Conservation (phyloP, 2,329 filamentous ascomycete genomes). For the Cyanodermella asteris region DNA sequence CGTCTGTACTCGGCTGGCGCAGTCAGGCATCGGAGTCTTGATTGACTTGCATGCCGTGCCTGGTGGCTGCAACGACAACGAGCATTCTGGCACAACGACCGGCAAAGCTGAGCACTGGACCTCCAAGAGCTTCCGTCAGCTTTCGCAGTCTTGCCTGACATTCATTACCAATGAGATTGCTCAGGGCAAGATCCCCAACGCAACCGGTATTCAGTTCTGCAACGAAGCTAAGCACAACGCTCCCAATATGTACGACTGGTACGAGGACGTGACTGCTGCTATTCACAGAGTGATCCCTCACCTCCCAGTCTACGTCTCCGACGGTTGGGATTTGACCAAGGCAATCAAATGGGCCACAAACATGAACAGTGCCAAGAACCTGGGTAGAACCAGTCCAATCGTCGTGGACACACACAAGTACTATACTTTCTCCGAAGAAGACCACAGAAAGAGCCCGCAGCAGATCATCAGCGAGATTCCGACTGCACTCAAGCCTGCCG, state of each 20-base stretch:
- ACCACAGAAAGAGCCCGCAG: constrained; percentile 28
- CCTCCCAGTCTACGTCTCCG: constrained; percentile 35
- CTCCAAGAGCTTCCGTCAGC: too few relatives aligned
- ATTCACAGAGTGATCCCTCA: constrained; percentile 25
- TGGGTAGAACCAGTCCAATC: constrained; percentile 19
- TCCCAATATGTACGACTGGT: constrained; percentile 33
- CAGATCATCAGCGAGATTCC: constrained; percentile 27
- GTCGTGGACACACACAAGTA: constrained; percentile 38
- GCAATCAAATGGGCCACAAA: constrained; percentile 23
- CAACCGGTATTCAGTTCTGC: constrained; percentile 34
- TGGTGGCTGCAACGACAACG: constrained; percentile 33
- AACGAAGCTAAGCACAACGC: constrained; percentile 33
- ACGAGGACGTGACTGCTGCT: constrained; percentile 26
- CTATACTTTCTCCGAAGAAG: constrained; percentile 32
- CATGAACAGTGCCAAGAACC: constrained; percentile 19
- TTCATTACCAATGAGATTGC: constrained; percentile 28
- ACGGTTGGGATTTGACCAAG: constrained; percentile 31
- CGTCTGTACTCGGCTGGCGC: constrained; percentile 23
- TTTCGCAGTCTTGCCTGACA: constrained; percentile 23
- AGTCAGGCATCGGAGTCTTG: constrained; percentile 31
- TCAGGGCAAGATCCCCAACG: constrained; percentile 18
- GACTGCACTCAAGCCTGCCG: constrained; percentile 22
- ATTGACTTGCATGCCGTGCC: constrained; percentile 37
- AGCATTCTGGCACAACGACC: constrained; percentile 33
- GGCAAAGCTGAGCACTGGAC: constrained; percentile 31